Base-by-base conservation (phyloP, 345 rosid species). In the Ricinus communis region DNA sequence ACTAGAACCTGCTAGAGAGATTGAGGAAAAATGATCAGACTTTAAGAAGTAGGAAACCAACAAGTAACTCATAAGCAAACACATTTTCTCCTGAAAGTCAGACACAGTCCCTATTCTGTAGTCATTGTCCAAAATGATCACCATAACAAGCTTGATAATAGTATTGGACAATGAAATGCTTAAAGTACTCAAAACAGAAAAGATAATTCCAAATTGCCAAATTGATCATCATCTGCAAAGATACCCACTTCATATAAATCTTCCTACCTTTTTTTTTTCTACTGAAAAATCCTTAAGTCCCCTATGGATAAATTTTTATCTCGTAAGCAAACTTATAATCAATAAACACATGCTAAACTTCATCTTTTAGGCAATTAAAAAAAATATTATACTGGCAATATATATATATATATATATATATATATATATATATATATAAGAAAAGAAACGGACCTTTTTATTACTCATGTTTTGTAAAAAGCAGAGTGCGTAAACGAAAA, bases 391-490 rank as follows among this genome's bases (percentile, higher is more conserved):
- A n/a, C n/a, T n/a, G n/a, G n/a, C n/a, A n/a, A 33, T 2, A 33
- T 33, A n/a, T 4, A 2, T 11, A 53, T 12, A 53, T 8, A 9
- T 40, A 57, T 2, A 33, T 33, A 33, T 2, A 33, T 33, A n/a
- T 2, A 33, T 33, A 33, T 2, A 33, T 33, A n/a, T 4, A 2
- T 11, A 53, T 12, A 53, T 8, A 9, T 40, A 57, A 3, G 14
- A 45, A 63, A n/a, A 38, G 36, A 68, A 52, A 31, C 76, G 27
- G 40, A 93, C 98, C 91, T 91, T 89, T 70, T 90, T 78, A 74
- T 80, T 85, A 79, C 80, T 90, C 98, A 91, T 93, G 80, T 71
- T 77, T 76, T 53, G 74, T 18, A 73, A 70, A 25, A 67, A 7
- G 38, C 49, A 27, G 50, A 74, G 47, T 68, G 28, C 33, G 64